Conservation (phyloP, 2,329 filamentous ascomycete genomes). For the Coniochaeta sp. region DNA sequence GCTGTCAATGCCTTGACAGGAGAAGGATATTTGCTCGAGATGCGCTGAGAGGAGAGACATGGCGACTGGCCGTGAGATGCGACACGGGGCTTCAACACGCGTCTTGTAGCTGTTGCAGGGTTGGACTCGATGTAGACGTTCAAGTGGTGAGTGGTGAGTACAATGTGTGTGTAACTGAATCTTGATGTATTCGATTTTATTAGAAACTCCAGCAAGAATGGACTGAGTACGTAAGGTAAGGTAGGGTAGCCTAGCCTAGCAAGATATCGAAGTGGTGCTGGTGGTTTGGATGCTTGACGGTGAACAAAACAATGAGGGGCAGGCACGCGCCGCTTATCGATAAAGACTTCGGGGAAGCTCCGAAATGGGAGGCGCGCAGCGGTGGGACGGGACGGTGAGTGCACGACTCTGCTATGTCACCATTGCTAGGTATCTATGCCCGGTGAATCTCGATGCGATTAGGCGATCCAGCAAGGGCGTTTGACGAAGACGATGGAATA, state of each 20-base stretch:
- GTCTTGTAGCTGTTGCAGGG: not conserved
- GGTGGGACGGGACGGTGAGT: too few species aligned
- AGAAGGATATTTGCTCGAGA: slow-evolving; percentile 69
- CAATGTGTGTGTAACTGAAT: too few species aligned
- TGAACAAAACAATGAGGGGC: not conserved
- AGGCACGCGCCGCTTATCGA: not conserved
- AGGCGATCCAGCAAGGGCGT: too few species aligned
- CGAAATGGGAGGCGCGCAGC: not conserved
- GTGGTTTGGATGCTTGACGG: not conserved
- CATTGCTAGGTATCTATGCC: too few species aligned
- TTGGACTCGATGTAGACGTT: not conserved
- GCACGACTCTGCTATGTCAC: too few species aligned
- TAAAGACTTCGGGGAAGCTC: not conserved
- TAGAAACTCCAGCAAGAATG: not conserved
- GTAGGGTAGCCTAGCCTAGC: too few species aligned
- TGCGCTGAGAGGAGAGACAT: slow-evolving; percentile 67
- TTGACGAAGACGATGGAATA: too few species aligned
- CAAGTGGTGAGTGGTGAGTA: not conserved
- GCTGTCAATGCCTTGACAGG: slow-evolving; percentile 67
- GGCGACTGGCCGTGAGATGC: slow-evolving; percentile 8
- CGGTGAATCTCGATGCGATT: too few species aligned
- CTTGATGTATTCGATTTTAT: too few species aligned
- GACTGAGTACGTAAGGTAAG: not conserved
- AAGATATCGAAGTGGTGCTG: not conserved
- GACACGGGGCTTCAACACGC: not conserved